phyloP scores from a whole-genome alignment of 2,329 filamentous ascomycete genomes.

The Diaporthe humulicola region DNA sequence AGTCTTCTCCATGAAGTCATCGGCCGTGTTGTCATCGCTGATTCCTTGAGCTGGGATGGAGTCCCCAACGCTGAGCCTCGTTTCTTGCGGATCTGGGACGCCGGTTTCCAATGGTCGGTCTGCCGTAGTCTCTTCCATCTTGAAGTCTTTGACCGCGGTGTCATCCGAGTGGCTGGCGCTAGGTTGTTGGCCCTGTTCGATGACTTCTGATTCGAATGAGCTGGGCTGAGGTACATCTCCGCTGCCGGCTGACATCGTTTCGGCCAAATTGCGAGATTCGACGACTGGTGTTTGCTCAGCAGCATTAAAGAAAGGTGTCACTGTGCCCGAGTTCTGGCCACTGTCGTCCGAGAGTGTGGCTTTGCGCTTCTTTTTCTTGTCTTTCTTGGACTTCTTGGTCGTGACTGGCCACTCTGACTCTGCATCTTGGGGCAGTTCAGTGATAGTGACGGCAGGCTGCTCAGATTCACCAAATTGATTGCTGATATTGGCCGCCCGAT shows the following conservation, averaged over 20 bases:
- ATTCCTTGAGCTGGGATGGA: not conserved
- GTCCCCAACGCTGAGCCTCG: not conserved
- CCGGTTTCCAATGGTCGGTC: not conserved
- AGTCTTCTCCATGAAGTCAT: not conserved
- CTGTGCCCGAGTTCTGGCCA: slow-evolving; percentile 12
- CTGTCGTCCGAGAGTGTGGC: slow-evolving; percentile 29
- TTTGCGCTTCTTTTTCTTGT: slow-evolving; percentile 43
- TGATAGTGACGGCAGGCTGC: slow-evolving; percentile 3
- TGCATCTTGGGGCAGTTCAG: slow-evolving; percentile 39
- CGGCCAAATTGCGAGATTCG: not conserved
- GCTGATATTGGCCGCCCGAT: not conserved
- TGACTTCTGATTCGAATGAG: not conserved
- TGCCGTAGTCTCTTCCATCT: not conserved
- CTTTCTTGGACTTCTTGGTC: slow-evolving; percentile 53
- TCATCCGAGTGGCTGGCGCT: not conserved
- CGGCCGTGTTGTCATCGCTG: not conserved
- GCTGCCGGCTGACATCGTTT: not conserved
- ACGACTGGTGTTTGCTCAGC: not conserved
- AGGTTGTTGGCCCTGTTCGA: not conserved
- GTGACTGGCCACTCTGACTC: slow-evolving; percentile 41
- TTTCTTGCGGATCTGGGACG: not conserved
- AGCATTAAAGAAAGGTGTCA: slow-evolving; percentile 20
- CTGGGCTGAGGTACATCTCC: not conserved
- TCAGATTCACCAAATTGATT: not conserved
- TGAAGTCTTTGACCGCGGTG: not conserved